phyloP scores from a whole-genome alignment of 2,329 filamentous ascomycete genomes.

The Chaetoscypha palmicola region DNA sequence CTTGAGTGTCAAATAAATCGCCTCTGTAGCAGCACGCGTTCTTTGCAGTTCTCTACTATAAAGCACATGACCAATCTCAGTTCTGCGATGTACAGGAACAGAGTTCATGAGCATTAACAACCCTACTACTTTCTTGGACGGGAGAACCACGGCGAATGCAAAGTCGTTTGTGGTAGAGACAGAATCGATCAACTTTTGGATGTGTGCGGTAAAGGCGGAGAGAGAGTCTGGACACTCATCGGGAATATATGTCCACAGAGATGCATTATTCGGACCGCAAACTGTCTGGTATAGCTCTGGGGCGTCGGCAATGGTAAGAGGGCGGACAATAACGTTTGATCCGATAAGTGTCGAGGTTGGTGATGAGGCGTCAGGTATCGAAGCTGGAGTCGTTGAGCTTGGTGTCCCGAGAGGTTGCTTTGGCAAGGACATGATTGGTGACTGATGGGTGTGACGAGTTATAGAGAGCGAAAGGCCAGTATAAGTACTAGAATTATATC shows the following conservation, averaged over 20 bases:
- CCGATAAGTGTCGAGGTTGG: conserved; percentile 7
- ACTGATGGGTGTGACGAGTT: not conserved
- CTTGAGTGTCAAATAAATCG: conserved; percentile 47
- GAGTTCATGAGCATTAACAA: conserved; percentile 40
- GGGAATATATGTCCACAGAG: conserved; percentile 38
- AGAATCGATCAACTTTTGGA: conserved; percentile 6
- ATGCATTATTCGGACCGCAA: conserved; percentile 14
- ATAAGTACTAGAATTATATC: not conserved
- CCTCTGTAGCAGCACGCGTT: conserved; percentile 50
- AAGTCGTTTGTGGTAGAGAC: not conserved
- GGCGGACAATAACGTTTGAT: conserved; percentile 17
- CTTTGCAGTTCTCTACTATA: conserved; percentile 44
- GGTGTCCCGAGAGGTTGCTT: conserved; percentile 3
- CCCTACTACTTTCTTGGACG: conserved; percentile 33
- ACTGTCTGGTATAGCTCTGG: conserved; percentile 18
- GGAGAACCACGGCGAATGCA: not conserved
- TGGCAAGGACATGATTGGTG: not conserved
- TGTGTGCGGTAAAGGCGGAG: conserved; percentile 29
- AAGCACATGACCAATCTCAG: conserved; percentile 53
- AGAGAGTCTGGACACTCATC: conserved; percentile 28
- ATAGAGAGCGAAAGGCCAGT: not conserved
- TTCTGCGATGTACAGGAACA: conserved; percentile 38
- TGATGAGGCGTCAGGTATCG: conserved; percentile 5
- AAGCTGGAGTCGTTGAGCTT: conserved; percentile 10
- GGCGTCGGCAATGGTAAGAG: conserved; percentile 15